Conservation (phyloP, 2,329 filamentous ascomycete genomes). For the Fusarium gaditjirri region DNA sequence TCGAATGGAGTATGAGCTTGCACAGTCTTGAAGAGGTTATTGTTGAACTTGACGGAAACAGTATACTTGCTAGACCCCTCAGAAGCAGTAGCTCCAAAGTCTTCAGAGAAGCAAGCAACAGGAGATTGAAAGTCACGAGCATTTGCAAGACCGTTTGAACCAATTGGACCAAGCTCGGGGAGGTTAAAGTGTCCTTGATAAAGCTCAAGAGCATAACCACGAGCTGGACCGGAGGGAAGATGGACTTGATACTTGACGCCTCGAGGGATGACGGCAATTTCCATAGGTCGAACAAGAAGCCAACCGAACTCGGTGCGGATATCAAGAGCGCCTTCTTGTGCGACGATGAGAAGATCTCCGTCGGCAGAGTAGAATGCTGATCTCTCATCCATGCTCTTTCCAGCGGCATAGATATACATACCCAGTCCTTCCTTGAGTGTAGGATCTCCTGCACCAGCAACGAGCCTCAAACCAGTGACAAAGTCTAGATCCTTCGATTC, state of each 20-base stretch:
- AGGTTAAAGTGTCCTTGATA: conserved; percentile 78
- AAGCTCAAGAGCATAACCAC: conserved; percentile 80
- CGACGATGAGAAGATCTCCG: conserved; percentile 80
- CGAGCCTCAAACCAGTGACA: conserved; percentile 69
- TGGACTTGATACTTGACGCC: conserved; percentile 78
- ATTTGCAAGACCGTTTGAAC: conserved; percentile 79
- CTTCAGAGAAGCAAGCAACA: conserved; percentile 75
- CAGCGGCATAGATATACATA: conserved; percentile 83
- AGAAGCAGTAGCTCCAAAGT: conserved; percentile 54
- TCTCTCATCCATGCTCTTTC: conserved; percentile 78
- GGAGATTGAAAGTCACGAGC: conserved; percentile 80
- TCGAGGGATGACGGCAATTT: conserved; percentile 80
- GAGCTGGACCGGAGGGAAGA: conserved; percentile 68
- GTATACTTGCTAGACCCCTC: conserved; percentile 55
- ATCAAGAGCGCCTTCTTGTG: conserved; percentile 78
- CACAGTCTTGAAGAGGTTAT: conserved; percentile 70
- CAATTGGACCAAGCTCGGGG: conserved; percentile 78
- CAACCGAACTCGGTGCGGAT: conserved; percentile 82
- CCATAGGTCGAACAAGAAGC: conserved; percentile 79
- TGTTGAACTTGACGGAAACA: conserved; percentile 73
- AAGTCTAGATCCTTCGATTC: conserved; percentile 62
- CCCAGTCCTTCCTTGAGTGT: conserved; percentile 82
- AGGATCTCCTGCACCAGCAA: conserved; percentile 84
- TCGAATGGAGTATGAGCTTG: conserved; percentile 82
- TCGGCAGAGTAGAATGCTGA: conserved; percentile 87